Conservation (phyloP, 2,329 filamentous ascomycete species). For the Monascus ruber region DNA sequence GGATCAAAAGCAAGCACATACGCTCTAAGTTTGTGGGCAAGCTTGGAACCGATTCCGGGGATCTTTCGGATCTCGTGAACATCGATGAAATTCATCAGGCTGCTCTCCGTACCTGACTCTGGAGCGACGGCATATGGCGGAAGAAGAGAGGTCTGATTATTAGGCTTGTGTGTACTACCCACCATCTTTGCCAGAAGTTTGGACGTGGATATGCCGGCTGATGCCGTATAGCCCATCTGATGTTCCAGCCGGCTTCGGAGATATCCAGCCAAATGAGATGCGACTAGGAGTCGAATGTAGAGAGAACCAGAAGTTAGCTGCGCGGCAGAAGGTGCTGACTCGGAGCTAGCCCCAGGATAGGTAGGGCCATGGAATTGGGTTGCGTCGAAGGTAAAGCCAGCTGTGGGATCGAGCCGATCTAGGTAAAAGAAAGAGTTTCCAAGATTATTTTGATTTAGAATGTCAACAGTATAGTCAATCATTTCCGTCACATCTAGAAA, state of each 20-base stretch:
- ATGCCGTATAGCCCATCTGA: conserved; percentile 72
- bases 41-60: conserved; percentile 75
- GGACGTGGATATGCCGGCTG: conserved; percentile 76
- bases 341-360: conserved; percentile 31
- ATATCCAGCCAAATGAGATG: conserved; percentile 68
- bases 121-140: conserved; percentile 42
- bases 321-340: conserved; percentile 14
- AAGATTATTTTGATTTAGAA: conserved; percentile 57
- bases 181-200: conserved; percentile 79
- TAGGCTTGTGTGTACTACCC: conserved; percentile 75
- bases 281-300: conserved; percentile 57
- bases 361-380: conserved; percentile 53
- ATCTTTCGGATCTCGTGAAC: conserved; percentile 64
- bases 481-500: conserved; percentile 78
- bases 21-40: conserved; percentile 55
- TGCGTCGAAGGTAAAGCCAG: conserved; percentile 73
- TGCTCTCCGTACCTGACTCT: conserved; percentile 25
- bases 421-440: conserved; percentile 68
- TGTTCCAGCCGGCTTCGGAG: conserved; percentile 62
- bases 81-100: conserved; percentile 61
- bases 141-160: conserved; percentile 72
- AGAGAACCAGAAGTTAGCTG: conserved; percentile 13
- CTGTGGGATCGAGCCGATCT: conserved; percentile 58
- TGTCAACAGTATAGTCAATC: conserved; percentile 64
- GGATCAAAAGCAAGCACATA: conserved; percentile 41